A percentile compares a stretch with the other conserved stretches of the same genome.
Conservation (phyloP, 176 grass and related monocot genomes). For the Carex pumila region DNA sequence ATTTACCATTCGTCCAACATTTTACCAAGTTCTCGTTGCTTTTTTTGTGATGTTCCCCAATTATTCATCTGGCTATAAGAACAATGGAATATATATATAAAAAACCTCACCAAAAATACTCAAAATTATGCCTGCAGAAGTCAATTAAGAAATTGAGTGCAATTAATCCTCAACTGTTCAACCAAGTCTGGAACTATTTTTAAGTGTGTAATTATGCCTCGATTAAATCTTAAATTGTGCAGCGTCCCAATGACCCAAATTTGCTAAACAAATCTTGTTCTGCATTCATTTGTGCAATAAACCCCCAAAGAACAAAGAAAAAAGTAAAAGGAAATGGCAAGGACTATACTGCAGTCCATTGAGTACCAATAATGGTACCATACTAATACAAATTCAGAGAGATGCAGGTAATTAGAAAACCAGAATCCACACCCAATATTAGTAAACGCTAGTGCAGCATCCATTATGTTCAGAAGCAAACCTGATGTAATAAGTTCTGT, state of each 20-base stretch:
- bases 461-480: constrained; percentile 22
- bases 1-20: constrained; percentile 98
- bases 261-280: neutral
- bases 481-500: constrained; percentile 95
- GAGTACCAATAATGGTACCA: neutral
- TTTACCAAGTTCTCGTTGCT: constrained; percentile 85
- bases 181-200: neutral
- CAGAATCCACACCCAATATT: neutral
- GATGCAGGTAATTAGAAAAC: neutral
- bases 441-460: neutral
- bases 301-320: neutral
- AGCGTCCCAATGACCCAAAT: neutral
- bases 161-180: neutral
- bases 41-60: constrained; percentile 80
- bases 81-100: neutral
- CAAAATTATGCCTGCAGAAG: neutral
- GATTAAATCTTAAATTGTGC: neutral
- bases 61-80: constrained; percentile 76
- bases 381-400: neutral
- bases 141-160: neutral
- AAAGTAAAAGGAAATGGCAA: neutral
- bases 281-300: neutral
- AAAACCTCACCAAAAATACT: constrained; percentile 6
- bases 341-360: neutral
- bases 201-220: neutral